Evolutionary conservation across 495 filamentous ascomycete genomes (phyloP).

Genomic region (Aspergillus incahuasiensis): DNA sequence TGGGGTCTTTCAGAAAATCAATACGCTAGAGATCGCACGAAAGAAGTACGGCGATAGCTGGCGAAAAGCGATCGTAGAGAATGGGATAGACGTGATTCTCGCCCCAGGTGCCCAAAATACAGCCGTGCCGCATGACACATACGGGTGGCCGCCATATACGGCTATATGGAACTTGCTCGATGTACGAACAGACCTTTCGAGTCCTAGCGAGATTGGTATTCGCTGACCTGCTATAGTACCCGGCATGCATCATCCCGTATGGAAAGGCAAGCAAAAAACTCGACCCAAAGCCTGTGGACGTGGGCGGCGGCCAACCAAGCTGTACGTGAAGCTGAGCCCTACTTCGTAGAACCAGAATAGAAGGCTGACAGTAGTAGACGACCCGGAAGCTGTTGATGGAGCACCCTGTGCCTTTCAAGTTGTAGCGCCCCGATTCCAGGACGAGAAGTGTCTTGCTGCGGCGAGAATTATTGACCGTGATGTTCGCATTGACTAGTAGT

Average conservation of each 20-base stretch:
- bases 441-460: slow-evolving; percentile 38
- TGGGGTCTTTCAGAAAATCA: slow-evolving; percentile 18
- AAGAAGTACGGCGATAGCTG: slow-evolving; percentile 11
- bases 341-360: background rate
- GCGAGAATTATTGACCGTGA: slow-evolving; percentile 32
- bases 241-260: slow-evolving; percentile 34
- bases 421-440: slow-evolving; percentile 36
- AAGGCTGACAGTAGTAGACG: slow-evolving; percentile 21
- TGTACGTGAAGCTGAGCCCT: slow-evolving; percentile 25
- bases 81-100: slow-evolving; percentile 42
- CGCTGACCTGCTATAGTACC: slow-evolving; percentile 21
- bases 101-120: slow-evolving; percentile 46
- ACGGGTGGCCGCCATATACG: slow-evolving; percentile 48
- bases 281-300: slow-evolving; percentile 28
- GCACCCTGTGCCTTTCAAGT: slow-evolving; percentile 39
- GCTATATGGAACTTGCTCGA: slow-evolving; percentile 49
- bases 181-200: slow-evolving; percentile 21
- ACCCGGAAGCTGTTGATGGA: slow-evolving; percentile 30
- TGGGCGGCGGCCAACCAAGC: slow-evolving; percentile 28
- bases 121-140: slow-evolving; percentile 47
- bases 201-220: background rate
- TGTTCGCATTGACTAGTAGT: slow-evolving; percentile 7
- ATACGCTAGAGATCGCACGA: slow-evolving; percentile 3
- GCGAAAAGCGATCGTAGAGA: slow-evolving; percentile 22
- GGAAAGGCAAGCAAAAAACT: slow-evolving; percentile 29